Evolutionary conservation across 306 rosid species (phyloP).

Genomic region (Erythrophleum fordii): DNA sequence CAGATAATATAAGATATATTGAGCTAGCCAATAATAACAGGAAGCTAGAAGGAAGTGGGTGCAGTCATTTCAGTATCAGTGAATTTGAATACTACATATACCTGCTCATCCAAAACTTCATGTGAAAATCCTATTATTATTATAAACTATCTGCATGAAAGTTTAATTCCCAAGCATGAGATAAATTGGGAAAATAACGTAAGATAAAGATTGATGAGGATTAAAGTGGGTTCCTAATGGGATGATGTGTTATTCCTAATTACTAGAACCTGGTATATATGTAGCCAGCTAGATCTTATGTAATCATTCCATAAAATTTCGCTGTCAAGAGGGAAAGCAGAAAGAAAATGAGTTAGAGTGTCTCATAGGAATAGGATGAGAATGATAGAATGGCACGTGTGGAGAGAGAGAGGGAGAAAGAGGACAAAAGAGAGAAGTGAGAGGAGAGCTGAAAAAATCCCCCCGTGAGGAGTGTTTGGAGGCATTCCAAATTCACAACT

Average conservation of each 20-base stretch:
- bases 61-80: constrained; percentile 26
- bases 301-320: not conserved
- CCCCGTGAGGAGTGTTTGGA: constrained; percentile 95
- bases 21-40: not conserved
- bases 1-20: not conserved
- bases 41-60: not conserved
- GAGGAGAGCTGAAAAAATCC: constrained; percentile 27
- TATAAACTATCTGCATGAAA: not conserved
- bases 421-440: constrained; percentile 23
- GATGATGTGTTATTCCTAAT: not conserved
- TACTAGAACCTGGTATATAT: not conserved
- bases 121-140: not conserved
- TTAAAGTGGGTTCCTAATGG: not conserved
- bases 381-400: constrained; percentile 55
- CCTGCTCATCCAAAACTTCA: not conserved
- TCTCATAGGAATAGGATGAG: constrained; percentile 22
- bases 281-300: not conserved
- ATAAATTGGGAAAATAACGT: not conserved
- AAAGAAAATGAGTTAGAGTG: constrained; percentile 17
- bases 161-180: not conserved
- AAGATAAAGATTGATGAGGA: not conserved
- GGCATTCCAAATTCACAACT: constrained; percentile 64
- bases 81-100: not conserved
- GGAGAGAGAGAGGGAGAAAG: constrained; percentile 55
- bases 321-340: not conserved